phyloP scores from a whole-genome alignment of 768 basidiomycete species.

The Suillus paluster region DNA sequence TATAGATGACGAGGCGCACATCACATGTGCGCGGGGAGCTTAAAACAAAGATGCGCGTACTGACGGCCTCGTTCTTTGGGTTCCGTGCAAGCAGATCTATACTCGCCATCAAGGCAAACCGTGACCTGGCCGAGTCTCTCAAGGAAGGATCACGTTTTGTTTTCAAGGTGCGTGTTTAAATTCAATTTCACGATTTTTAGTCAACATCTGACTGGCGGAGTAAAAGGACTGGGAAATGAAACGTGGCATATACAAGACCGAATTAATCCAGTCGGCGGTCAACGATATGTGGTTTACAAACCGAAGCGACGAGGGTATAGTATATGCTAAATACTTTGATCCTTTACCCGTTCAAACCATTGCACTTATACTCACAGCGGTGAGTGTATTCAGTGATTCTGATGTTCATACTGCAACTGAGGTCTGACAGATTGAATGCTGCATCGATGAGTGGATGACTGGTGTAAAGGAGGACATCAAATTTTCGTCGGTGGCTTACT shows the following conservation, averaged over 20 bases:
- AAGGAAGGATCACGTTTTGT: slow-evolving; percentile 12
- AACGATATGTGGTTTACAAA: slow-evolving; percentile 34
- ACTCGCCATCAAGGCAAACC: slow-evolving; percentile 2
- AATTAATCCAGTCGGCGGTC: slow-evolving; percentile 25
- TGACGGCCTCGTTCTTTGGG: slow-evolving; percentile 2
- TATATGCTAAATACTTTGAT: slow-evolving; percentile 25
- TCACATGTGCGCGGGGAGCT: slow-evolving; percentile 14
- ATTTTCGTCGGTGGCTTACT: slow-evolving; percentile 10
- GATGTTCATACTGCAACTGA: not conserved
- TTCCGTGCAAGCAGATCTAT: not conserved
- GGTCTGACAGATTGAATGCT: slow-evolving; percentile 15
- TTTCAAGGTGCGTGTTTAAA: slow-evolving; percentile 9
- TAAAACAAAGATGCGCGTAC: slow-evolving; percentile 11
- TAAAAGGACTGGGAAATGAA: slow-evolving; percentile 6
- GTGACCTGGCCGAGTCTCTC: slow-evolving; percentile 7
- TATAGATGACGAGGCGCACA: slow-evolving; percentile 2
- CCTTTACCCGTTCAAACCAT: slow-evolving; percentile 17
- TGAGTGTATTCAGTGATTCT: not conserved
- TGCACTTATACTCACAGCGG: slow-evolving; percentile 7
- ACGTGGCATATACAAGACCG: slow-evolving; percentile 29
- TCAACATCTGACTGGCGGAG: not conserved
- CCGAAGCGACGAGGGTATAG: slow-evolving; percentile 28
- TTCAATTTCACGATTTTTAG: not conserved
- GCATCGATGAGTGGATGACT: slow-evolving; percentile 18
- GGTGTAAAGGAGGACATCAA: slow-evolving; percentile 14